phyloP scores from a whole-genome alignment of 2,329 filamentous ascomycete species.

The Hysterium pulicare region DNA sequence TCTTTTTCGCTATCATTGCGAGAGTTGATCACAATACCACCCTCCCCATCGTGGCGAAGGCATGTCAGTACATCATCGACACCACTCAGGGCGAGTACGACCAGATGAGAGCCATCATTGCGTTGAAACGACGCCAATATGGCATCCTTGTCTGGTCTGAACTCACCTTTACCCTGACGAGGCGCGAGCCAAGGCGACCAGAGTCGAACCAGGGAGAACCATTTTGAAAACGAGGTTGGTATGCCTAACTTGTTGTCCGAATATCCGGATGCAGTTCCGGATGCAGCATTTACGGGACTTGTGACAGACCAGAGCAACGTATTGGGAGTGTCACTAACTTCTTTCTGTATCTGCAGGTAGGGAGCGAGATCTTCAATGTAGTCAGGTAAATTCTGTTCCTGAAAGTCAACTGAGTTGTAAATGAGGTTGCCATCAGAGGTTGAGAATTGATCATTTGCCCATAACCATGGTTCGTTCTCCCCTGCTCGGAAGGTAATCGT shows the following conservation, averaged over 20 bases:
- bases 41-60: slow-evolving; percentile 63
- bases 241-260: slow-evolving; percentile 58
- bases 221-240: slow-evolving; percentile 64
- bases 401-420: slow-evolving; percentile 41
- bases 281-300: slow-evolving; percentile 53
- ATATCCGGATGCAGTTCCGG: slow-evolving; percentile 56
- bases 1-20: slow-evolving; percentile 63
- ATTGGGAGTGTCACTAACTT: slow-evolving; percentile 63
- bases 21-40: slow-evolving; percentile 65
- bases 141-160: slow-evolving; percentile 72
- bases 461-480: slow-evolving; percentile 60
- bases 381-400: slow-evolving; percentile 46
- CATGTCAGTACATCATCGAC: slow-evolving; percentile 66
- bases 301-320: slow-evolving; percentile 70
- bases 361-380: slow-evolving; percentile 59
- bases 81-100: slow-evolving; percentile 75
- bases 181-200: slow-evolving; percentile 86
- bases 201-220: slow-evolving; percentile 77
- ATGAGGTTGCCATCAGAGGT: slow-evolving; percentile 62
- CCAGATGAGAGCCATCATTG: slow-evolving; percentile 67
- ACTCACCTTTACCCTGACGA: slow-evolving; percentile 68
- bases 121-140: slow-evolving; percentile 76
- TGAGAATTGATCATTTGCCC: slow-evolving; percentile 64
- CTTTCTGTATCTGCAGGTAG: slow-evolving; percentile 52
- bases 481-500: slow-evolving; percentile 66